A percentile compares a stretch with the other conserved stretches of the same genome.
Evolutionary conservation across 345 rosid genomes (phyloP).

Genomic region (Iberis pinnata): DNA sequence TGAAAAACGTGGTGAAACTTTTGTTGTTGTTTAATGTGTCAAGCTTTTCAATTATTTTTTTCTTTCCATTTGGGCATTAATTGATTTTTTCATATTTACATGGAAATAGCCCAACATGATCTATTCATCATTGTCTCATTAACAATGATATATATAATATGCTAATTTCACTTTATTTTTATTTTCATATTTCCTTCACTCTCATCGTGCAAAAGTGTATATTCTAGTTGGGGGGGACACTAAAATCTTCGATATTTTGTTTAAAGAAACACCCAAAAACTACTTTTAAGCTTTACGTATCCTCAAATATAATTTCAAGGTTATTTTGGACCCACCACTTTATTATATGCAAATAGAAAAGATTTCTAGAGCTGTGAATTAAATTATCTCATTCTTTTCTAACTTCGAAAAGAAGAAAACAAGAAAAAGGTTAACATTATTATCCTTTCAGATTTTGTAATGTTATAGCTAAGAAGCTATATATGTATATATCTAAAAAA

Average conservation of each 20-base stretch:
- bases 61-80: constrained; percentile 11
- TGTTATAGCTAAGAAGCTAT: constrained; percentile 16
- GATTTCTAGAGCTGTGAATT: constrained; percentile 29
- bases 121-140: constrained; percentile 23
- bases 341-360: constrained; percentile 29
- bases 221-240: too few relatives aligned
- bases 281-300: constrained; percentile 24
- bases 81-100: constrained; percentile 23
- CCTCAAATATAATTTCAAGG: constrained; percentile 14
- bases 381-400: constrained; percentile 21
- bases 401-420: constrained; percentile 21
- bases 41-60: not conserved
- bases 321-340: constrained; percentile 27
- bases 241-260: constrained; percentile 18
- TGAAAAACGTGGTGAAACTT: constrained; percentile 14
- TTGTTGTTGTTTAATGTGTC: constrained; percentile 16
- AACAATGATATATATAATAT: constrained; percentile 17
- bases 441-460: constrained; percentile 27
- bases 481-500: constrained; percentile 8
- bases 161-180: not conserved
- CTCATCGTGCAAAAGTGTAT: constrained; percentile 21
- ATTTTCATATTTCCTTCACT: constrained; percentile 5
- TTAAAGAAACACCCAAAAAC: constrained; percentile 25
- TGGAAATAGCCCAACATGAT: constrained; percentile 27
- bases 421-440: constrained; percentile 29